Evolutionary conservation across 2,329 filamentous ascomycete genomes (phyloP), one percentile per base, ranked within the genome.

Genomic region (Rutstroemia sp.): DNA sequence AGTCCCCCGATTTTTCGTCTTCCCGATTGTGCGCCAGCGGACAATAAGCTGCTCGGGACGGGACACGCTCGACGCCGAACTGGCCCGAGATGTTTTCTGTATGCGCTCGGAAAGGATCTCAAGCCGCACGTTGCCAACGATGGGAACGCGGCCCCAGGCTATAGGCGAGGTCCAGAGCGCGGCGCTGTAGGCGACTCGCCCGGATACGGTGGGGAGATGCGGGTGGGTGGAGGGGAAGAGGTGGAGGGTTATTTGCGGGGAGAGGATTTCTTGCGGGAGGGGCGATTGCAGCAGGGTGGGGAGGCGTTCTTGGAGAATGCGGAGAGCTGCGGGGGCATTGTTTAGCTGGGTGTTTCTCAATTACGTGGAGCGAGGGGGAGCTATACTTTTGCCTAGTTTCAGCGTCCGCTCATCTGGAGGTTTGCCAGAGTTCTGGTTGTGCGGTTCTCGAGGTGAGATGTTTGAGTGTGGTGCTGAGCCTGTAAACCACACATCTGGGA

Each of bases 81-180:
- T 41, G 10, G 30, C 12, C 10, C 30, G 30, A 34, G 10, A 34
- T 14, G 30, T 34, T 47, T 46, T 51, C 2, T 74, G 74, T 81
- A 99, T 94, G 64, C 92, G 88, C 75, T 96, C 92, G 12, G 89
- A 92, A 18, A 95, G 73, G 52, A 99, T 94, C 65, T 90, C 85
- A 10, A 99, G 80, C 64, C 85, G 86, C 46, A 96, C 90, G 67
- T 96, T 95, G 63, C 92, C 92, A 34, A 96, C 81, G 19, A 97
- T 82, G 2, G 94, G 94, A 1, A 99, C 80, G 27, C 89, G 84
- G 67, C 95, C 95, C 94, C 94, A 99, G 30, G 92, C 92, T 52
- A 99, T 87, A 0, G 94, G 94, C 0, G 92, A 91, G 0, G 94
- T 96, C 92, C 92, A 97, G 39, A 99, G 77, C 2, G 94, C 94